Conservation (phyloP, 2,329 filamentous ascomycete species). For the Hyphodiscus sp. region DNA sequence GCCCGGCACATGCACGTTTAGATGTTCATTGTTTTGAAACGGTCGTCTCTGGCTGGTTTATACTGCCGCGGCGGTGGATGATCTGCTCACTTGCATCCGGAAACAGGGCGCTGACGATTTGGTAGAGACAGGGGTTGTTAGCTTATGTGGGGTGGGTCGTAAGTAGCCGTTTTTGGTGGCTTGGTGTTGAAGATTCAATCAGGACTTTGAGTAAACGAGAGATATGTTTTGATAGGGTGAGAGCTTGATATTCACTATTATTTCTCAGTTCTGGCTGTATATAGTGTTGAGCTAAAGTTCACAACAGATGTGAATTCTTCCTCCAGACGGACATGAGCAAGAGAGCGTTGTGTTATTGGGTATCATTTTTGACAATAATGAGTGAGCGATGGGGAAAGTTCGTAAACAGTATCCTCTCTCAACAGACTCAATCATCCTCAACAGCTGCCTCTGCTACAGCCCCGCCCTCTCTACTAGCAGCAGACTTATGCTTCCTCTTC, state of each 20-base stretch:
- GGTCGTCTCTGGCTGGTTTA: constrained; percentile 15
- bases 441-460: constrained; percentile 5
- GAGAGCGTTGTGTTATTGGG: not conserved
- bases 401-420: not conserved
- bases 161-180: no score
- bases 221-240: no score
- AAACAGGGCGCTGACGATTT: no score
- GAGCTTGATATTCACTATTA: no score
- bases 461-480: constrained; percentile 9
- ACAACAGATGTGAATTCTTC: not conserved
- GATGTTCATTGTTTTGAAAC: not conserved
- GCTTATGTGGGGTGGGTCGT: no score
- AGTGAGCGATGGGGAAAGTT: not conserved
- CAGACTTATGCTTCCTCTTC: constrained; percentile 32
- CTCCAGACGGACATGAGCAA: not conserved
- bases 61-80: constrained; percentile 3
- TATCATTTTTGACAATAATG: constrained; percentile 2
- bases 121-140: no score
- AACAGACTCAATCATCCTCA: constrained; percentile 6
- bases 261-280: no score
- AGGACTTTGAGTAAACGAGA: no score
- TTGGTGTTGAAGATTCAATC: no score
- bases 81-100: no score
- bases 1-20: not conserved
- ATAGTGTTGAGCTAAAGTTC: not conserved